Base-by-base conservation (phyloP, 129 eudicot species). In the Centaurea solstitialis region DNA sequence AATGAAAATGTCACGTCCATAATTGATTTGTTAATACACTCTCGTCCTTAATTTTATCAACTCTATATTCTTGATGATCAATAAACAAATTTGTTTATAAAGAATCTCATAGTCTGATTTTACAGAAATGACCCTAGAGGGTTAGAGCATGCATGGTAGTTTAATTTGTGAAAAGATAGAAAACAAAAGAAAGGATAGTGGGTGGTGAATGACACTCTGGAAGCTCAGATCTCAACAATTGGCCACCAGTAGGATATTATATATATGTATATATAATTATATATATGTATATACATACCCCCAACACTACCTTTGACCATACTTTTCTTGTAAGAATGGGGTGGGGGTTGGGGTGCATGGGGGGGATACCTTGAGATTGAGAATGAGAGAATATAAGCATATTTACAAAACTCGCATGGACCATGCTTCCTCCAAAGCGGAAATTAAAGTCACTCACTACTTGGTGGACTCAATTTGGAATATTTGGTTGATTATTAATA, bases 161-260 rank as follows among this genome's bases (percentile, higher is more conserved):
- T 38, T 53, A 53, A 53, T 53, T 77, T 1, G 24, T 53, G 38
- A 47, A 26, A 57, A 57, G 62, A 47, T 47, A 47, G 59, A 69
- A 62, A 80, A 24, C 9, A 62, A 20, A 24, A 65, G 72, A 73
- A 17, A 21, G 66, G 79, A 80, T 73, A 80, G 74, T 80, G 84
- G 84, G 84, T 80, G 79, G 78, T 80, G 84, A 80, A 73, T 80
- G 84, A 73, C 84, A 80, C 74, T 73, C 75, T 73, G 84, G 67
- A 73, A 73, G 84, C 84, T 73, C 84, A 73, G 84, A 80, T 80
- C 84, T 80, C 84, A 66, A 80, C 84, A 80, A 62, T 64, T 39
- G 79, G 84, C 74, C 79, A 73, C 74, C 84, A 73, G 79, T 73
- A 77, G 74, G 79, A 73, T 12, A 65, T 76, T 45, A 11, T 47